phyloP scores from a whole-genome alignment of 345 rosid species.

The Clarkia xantiana region DNA sequence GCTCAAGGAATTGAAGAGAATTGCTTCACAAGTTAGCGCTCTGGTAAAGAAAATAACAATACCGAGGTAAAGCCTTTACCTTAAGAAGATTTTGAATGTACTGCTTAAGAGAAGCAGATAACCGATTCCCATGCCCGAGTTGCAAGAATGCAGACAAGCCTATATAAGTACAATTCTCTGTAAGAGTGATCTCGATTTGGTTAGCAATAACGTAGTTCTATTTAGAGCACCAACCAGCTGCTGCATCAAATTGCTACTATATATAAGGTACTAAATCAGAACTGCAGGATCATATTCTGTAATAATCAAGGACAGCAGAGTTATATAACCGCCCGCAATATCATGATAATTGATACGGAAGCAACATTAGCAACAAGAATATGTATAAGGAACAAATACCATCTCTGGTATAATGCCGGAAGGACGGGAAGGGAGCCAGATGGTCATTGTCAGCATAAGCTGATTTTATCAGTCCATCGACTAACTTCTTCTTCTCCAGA shows the following conservation, averaged over 20 bases:
- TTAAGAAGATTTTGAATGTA: conserved; percentile 45
- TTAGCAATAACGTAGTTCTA: neutral
- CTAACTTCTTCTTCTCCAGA: conserved; percentile 55
- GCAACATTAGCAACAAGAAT: neutral
- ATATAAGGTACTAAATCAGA: too few species aligned
- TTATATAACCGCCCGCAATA: neutral
- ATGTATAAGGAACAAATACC: conserved; percentile 21
- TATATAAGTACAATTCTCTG: conserved; percentile 4
- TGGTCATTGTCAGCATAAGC: conserved; percentile 51
- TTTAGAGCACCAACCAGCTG: neutral
- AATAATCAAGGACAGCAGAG: too few species aligned
- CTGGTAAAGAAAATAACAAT: neutral
- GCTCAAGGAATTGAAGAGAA: neutral
- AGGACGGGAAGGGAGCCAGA: conserved; percentile 48
- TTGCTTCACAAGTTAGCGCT: too few species aligned
- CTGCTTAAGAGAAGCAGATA: conserved; percentile 38
- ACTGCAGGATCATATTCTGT: too few species aligned
- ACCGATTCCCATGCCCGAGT: conserved; percentile 55
- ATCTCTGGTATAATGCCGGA: conserved; percentile 34
- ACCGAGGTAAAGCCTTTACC: conserved; percentile 16
- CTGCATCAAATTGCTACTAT: too few species aligned
- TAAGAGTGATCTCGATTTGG: too few species aligned
- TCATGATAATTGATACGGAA: neutral
- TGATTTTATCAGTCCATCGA: conserved; percentile 34
- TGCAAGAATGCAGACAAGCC: conserved; percentile 49